phyloP scores from a whole-genome alignment of 2,329 filamentous ascomycete genomes.

The Fusarium guadeloupense region DNA sequence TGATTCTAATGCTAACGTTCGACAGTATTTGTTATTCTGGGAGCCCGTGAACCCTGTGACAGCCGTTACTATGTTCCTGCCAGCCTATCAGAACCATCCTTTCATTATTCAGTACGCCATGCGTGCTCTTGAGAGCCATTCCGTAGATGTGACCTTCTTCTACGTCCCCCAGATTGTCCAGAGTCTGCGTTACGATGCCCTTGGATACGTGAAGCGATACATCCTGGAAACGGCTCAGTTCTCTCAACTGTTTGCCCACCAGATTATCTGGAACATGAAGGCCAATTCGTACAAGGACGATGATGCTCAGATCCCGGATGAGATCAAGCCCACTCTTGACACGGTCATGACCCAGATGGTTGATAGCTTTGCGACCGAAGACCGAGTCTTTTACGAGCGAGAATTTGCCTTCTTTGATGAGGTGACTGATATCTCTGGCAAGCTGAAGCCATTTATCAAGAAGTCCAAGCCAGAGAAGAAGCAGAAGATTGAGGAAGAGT shows the following conservation, averaged over 20 bases:
- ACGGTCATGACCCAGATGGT: conserved; percentile 87
- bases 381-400: conserved; percentile 87
- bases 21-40: conserved; percentile 90
- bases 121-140: conserved; percentile 90
- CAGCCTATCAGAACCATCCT: conserved; percentile 88
- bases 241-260: conserved; percentile 97
- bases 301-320: conserved; percentile 86
- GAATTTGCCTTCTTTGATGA: conserved; percentile 99
- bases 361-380: conserved; percentile 78
- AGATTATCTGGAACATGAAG: conserved; percentile 99
- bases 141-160: conserved; percentile 98
- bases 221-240: conserved; percentile 97
- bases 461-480: conserved; percentile 95
- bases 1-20: conserved; percentile 23
- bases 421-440: conserved; percentile 94
- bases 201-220: conserved; percentile 96
- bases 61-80: conserved; percentile 91
- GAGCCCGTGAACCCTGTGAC: conserved; percentile 90
- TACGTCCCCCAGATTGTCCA: conserved; percentile 99
- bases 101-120: conserved; percentile 97
- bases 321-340: conserved; percentile 92
- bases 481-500: conserved; percentile 97
- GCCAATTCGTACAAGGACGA: conserved; percentile 99
- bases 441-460: conserved; percentile 93
- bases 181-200: conserved; percentile 86